Percentiles rank a stretch among this genome's conserved stretches.
These are phyloP conservation scores for Aspergillus haitiensis DNA, from an alignment of 495 filamentous ascomycete species.

Conservation along the genomic window DNA sequence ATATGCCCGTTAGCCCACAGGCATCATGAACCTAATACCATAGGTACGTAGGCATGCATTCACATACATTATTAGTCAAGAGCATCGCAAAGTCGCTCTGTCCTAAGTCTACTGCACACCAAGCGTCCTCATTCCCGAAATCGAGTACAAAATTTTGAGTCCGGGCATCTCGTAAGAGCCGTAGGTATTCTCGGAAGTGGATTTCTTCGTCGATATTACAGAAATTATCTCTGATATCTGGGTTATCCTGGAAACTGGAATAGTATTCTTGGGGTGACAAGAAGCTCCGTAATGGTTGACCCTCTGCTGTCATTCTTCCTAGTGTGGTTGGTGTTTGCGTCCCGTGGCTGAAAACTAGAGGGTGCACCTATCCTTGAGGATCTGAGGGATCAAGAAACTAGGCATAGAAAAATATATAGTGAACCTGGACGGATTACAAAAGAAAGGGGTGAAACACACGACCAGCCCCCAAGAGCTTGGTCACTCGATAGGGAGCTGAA, in stretches of 20 bases:
- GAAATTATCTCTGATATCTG: conserved; percentile 39
- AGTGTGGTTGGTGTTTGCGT: too few relatives aligned
- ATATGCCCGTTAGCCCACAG: not conserved
- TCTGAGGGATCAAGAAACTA: not conserved
- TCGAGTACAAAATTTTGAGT: conserved; percentile 70
- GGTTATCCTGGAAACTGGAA: conserved; percentile 29
- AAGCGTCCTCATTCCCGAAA: conserved; percentile 64
- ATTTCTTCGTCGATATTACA: conserved; percentile 54
- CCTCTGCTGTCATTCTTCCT: conserved; percentile 21
- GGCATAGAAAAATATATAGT: not conserved
- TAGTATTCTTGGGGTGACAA: conserved; percentile 41
- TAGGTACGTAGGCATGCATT: not conserved
- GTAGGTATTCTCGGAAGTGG: conserved; percentile 45
- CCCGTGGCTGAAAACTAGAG: not conserved
- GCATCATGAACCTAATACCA: not conserved
- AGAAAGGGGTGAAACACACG: not conserved
- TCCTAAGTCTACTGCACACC: conserved; percentile 59
- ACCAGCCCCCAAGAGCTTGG: not conserved
- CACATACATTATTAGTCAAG: conserved; percentile 35
- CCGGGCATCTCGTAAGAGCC: conserved; percentile 33
- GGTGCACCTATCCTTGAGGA: too few relatives aligned
- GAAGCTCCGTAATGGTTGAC: conserved; percentile 11
- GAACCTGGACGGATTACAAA: not conserved
- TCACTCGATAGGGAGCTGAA: not conserved
- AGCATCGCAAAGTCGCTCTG: conserved; percentile 43